Evolutionary conservation across 768 basidiomycete species (phyloP).

Genomic region (Boletus subparvulus): DNA sequence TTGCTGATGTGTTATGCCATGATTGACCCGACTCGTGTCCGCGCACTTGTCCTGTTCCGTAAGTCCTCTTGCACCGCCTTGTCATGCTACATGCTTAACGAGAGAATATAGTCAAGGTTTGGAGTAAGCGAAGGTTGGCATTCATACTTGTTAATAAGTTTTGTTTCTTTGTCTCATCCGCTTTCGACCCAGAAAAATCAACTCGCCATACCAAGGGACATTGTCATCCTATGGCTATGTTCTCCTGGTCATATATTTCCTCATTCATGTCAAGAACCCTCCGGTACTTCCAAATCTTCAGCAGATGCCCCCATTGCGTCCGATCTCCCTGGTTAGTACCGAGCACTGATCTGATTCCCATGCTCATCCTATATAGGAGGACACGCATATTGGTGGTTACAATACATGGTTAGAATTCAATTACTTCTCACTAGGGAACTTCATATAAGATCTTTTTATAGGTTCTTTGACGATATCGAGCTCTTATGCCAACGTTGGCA

Average conservation of each 20-base stretch:
- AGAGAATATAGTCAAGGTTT: conserved; percentile 81
- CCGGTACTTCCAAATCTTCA: conserved; percentile 95
- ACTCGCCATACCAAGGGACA: conserved; percentile 96
- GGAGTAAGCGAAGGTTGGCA: conserved; percentile 87
- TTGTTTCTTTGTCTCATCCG: neutral
- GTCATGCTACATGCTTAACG: conserved; percentile 10
- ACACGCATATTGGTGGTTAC: conserved; percentile 74
- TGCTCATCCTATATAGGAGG: conserved; percentile 50
- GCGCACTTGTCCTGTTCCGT: conserved; percentile 96
- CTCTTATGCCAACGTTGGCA: conserved; percentile 89
- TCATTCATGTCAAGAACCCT: conserved; percentile 96
- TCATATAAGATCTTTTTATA: conserved; percentile 28
- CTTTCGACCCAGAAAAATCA: conserved; percentile 76
- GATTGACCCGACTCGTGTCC: conserved; percentile 90
- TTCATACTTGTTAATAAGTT: neutral
- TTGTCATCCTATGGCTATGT: conserved; percentile 97
- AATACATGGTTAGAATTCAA: conserved; percentile 65
- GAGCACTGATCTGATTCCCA: conserved; percentile 7
- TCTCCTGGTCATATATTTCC: conserved; percentile 95
- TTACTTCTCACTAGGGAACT: conserved; percentile 6
- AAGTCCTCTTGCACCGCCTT: conserved; percentile 42
- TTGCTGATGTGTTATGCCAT: conserved; percentile 96
- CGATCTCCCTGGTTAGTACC: conserved; percentile 68
- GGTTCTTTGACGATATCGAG: conserved; percentile 98
- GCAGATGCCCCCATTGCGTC: conserved; percentile 88